Conservation (phyloP, 2,329 filamentous ascomycete genomes). For the Plectosphaerella cucumerina region DNA sequence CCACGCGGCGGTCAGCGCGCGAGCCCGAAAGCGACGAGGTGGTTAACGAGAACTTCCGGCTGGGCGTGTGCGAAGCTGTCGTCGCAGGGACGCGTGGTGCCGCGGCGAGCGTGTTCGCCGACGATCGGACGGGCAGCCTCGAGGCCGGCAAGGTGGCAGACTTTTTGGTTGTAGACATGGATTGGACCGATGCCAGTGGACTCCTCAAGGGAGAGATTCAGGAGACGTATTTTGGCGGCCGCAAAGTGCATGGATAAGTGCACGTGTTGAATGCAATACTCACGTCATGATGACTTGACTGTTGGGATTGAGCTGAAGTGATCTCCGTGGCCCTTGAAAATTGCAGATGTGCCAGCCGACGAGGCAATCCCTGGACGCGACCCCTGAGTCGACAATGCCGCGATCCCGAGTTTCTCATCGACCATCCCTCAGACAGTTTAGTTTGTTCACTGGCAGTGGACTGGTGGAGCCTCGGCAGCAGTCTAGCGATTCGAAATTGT, state of each 20-base stretch:
- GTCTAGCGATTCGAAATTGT: too few species aligned
- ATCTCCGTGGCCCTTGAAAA: too few species aligned
- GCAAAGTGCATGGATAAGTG: background rate
- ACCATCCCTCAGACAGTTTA: too few species aligned
- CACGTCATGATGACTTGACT: too few species aligned
- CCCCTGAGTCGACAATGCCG: too few species aligned
- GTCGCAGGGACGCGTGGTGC: constrained; percentile 50
- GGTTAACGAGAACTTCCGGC: constrained; percentile 48
- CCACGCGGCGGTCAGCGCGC: constrained; percentile 50
- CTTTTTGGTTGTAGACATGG: constrained; percentile 48
- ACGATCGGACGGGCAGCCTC: constrained; percentile 48
- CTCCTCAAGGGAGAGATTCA: constrained; percentile 35
- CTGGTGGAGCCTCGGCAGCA: too few species aligned
- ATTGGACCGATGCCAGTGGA: constrained; percentile 33
- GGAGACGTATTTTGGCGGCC: constrained; percentile 45
- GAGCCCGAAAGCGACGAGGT: constrained; percentile 36
- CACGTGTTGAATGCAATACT: too few species aligned
- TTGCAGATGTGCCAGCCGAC: too few species aligned
- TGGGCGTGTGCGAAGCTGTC: constrained; percentile 50
- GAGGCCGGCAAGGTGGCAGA: constrained; percentile 51
- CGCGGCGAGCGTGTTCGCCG: constrained; percentile 56
- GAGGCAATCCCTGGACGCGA: too few species aligned
- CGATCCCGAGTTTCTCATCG: too few species aligned
- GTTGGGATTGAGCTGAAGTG: too few species aligned
- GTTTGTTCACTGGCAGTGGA: too few species aligned